Conservation (phyloP, 1,284 basidiomycete species). For the Trichosporon sp. region DNA sequence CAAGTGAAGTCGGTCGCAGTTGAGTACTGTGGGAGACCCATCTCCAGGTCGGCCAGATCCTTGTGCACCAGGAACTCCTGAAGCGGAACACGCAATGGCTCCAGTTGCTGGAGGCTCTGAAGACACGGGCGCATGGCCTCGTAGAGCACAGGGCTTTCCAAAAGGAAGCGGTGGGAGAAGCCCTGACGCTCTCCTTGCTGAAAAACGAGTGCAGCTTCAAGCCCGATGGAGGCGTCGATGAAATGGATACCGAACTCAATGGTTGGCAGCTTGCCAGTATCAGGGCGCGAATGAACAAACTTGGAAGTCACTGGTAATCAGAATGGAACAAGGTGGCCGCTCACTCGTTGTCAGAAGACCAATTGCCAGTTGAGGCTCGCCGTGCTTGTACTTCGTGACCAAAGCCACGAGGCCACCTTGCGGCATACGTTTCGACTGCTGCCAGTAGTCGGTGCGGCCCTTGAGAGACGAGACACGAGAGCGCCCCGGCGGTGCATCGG, state of each 20-base stretch:
- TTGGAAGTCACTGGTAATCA: too few species aligned
- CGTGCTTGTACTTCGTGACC: constrained; percentile 49
- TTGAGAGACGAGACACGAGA: not conserved
- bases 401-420: constrained; percentile 59
- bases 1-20: constrained; percentile 54
- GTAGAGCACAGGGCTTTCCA: constrained; percentile 61
- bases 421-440: constrained; percentile 56
- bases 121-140: constrained; percentile 62
- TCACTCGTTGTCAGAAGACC: constrained; percentile 13
- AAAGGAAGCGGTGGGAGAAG: constrained; percentile 42
- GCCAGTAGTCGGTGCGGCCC: constrained; percentile 55
- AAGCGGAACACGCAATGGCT: constrained; percentile 58
- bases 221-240: constrained; percentile 55
- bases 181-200: constrained; percentile 1
- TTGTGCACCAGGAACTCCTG: constrained; percentile 54
- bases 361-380: constrained; percentile 18
- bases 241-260: constrained; percentile 53
- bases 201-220: constrained; percentile 26
- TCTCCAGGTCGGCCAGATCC: constrained; percentile 22
- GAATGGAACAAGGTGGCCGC: not conserved
- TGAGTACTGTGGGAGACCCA: constrained; percentile 57
- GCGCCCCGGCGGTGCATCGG: too few species aligned
- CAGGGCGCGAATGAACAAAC: not conserved
- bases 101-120: constrained; percentile 53
- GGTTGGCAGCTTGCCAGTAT: not conserved